A percentile compares a stretch with the other conserved stretches of the same genome.
Conservation (phyloP, 1,139 yeast species). For the Geotrichum bryndzae region DNA sequence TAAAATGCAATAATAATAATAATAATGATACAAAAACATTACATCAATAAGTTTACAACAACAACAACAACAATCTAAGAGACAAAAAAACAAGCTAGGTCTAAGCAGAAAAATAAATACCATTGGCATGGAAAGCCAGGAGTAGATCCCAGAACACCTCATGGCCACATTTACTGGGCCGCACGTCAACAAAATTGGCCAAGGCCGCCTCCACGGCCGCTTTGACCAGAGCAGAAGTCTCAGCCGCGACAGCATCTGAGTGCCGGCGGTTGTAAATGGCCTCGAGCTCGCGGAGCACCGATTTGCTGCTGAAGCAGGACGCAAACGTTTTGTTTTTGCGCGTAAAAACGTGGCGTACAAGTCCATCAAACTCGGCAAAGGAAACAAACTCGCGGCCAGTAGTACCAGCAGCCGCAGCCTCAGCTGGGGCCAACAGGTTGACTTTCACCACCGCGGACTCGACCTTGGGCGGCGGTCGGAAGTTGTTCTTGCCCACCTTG, state of each 20-base stretch:
- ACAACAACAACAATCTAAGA: not conserved
- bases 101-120: not conserved
- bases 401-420: constrained; percentile 39
- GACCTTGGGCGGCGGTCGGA: constrained; percentile 97
- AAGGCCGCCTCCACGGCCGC: not conserved
- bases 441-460: constrained; percentile 93
- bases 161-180: not conserved
- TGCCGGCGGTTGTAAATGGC: constrained; percentile 58
- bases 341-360: constrained; percentile 81
- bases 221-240: not conserved
- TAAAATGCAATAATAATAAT: not conserved
- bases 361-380: constrained; percentile 95
- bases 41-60: not conserved
- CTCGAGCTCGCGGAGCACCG: constrained; percentile 75
- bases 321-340: constrained; percentile 91
- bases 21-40: not conserved
- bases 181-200: not conserved
- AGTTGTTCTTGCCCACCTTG: constrained; percentile 95
- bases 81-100: not conserved
- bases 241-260: not conserved
- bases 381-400: constrained; percentile 48
- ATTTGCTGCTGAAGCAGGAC: constrained; percentile 81
- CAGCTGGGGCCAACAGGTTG: constrained; percentile 38
- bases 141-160: not conserved
- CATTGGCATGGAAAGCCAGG: not conserved